phyloP scores from a whole-genome alignment of 176 grass and related monocot species.

The Carex kokanica region DNA sequence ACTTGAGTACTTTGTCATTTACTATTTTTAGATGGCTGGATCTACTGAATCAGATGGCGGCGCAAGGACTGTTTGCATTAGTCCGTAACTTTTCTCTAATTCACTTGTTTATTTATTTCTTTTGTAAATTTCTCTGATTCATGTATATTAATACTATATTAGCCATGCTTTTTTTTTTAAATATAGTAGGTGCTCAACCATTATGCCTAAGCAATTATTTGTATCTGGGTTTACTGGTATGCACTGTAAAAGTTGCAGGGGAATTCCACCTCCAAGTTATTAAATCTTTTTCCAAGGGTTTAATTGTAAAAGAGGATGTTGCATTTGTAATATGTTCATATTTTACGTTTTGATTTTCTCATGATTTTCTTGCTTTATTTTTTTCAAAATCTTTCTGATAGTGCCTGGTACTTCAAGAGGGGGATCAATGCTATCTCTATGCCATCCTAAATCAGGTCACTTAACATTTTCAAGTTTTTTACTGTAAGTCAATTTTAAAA shows the following conservation, averaged over 20 bases:
- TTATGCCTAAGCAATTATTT: background rate
- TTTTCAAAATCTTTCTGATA: conserved; percentile 24
- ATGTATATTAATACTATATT: background rate
- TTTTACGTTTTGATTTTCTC: conserved; percentile 13
- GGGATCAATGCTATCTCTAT: conserved; percentile 55
- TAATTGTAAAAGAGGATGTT: too few relatives aligned
- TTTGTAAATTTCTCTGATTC: background rate
- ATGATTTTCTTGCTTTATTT: background rate
- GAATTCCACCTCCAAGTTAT: too few relatives aligned
- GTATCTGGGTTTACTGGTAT: background rate
- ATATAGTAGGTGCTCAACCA: background rate
- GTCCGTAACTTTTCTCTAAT: conserved; percentile 11
- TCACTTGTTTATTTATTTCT: background rate
- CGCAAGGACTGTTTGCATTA: conserved; percentile 17
- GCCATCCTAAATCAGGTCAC: conserved; percentile 84
- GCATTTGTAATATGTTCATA: background rate
- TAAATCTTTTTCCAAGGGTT: too few relatives aligned
- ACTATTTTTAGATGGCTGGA: conserved; percentile 23
- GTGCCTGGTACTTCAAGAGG: conserved; percentile 35
- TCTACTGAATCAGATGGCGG: background rate
- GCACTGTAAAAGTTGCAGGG: too few relatives aligned
- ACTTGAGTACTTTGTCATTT: background rate
- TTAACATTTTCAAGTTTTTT: background rate
- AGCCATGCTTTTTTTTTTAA: background rate
- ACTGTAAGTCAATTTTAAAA: background rate